phyloP scores from a whole-genome alignment of 2,329 filamentous ascomycete species.

The Colletotrichum incanum region DNA sequence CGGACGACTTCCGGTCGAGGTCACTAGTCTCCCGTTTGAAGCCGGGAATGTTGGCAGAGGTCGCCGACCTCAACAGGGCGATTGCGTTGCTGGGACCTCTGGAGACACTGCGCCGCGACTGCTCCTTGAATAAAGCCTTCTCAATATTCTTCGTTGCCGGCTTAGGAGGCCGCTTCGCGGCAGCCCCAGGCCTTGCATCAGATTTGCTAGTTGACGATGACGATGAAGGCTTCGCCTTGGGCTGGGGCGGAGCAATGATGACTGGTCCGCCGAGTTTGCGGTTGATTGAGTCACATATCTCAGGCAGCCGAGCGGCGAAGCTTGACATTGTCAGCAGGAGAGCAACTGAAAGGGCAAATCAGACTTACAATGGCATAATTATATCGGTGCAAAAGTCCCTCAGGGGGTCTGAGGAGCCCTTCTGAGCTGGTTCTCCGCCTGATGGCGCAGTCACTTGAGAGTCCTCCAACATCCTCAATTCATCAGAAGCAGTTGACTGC shows the following conservation, averaged over 20 bases:
- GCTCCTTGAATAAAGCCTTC: slow-evolving; percentile 74
- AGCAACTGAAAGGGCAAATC: background rate
- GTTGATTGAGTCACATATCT: slow-evolving; percentile 79
- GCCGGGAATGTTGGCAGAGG: slow-evolving; percentile 71
- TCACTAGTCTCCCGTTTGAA: slow-evolving; percentile 81
- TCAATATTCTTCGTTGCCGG: slow-evolving; percentile 70
- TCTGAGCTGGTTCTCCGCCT: slow-evolving; percentile 57
- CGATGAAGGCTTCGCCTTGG: slow-evolving; percentile 60
- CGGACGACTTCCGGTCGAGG: slow-evolving; percentile 47
- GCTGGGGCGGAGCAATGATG: slow-evolving; percentile 69
- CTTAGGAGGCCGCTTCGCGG: slow-evolving; percentile 62
- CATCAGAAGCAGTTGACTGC: slow-evolving; percentile 81
- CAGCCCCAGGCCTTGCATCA: slow-evolving; percentile 67
- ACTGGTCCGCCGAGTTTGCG: slow-evolving; percentile 83
- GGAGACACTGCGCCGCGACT: slow-evolving; percentile 67
- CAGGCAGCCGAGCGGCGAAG: slow-evolving; percentile 83
- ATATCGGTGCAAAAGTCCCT: slow-evolving; percentile 86
- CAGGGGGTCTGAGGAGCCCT: slow-evolving; percentile 72
- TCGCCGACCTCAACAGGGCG: slow-evolving; percentile 78
- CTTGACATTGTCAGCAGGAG: slow-evolving; percentile 60
- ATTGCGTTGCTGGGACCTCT: slow-evolving; percentile 72
- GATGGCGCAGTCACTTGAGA: slow-evolving; percentile 57
- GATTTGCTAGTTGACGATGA: slow-evolving; percentile 51
- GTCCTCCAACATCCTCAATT: slow-evolving; percentile 66
- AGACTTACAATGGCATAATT: slow-evolving; percentile 81